These are phyloP conservation scores for Clavaria fumosa DNA, from an alignment of 768 basidiomycete species.

Conservation along the genomic window DNA sequence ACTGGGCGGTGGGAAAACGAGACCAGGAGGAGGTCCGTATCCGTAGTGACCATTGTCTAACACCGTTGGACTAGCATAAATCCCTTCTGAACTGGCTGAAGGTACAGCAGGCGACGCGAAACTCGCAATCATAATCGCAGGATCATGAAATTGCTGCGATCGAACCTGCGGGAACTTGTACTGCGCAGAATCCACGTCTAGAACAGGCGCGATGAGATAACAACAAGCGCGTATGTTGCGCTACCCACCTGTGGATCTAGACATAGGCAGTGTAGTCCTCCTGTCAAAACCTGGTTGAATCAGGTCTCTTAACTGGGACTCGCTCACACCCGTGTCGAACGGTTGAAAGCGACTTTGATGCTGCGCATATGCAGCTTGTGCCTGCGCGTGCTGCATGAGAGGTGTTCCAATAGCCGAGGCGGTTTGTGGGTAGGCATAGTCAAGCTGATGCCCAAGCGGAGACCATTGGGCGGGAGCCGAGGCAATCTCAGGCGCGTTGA, in stretches of 20 bases:
- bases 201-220: slow-evolving; percentile 13
- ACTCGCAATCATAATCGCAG: slow-evolving; percentile 68
- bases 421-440: slow-evolving; percentile 11
- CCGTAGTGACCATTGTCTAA: slow-evolving; percentile 20
- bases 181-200: slow-evolving; percentile 2
- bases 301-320: slow-evolving; percentile 64
- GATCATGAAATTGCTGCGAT: slow-evolving; percentile 45
- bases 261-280: slow-evolving; percentile 20
- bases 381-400: slow-evolving; percentile 30
- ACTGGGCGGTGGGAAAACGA: slow-evolving; percentile 24
- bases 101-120: slow-evolving; percentile 24
- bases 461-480: slow-evolving; percentile 17
- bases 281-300: slow-evolving; percentile 57
- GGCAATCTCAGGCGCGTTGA: slow-evolving; percentile 21
- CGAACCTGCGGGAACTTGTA: not conserved
- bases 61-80: slow-evolving; percentile 11
- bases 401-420: slow-evolving; percentile 29
- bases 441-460: slow-evolving; percentile 2
- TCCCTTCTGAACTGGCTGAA: not conserved
- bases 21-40: slow-evolving; percentile 56
- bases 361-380: slow-evolving; percentile 21
- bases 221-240: slow-evolving; percentile 14
- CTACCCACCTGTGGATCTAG: slow-evolving; percentile 31
- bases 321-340: slow-evolving; percentile 43
- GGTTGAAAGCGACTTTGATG: slow-evolving; percentile 38